These are phyloP conservation scores for Aspergillus hiratsukae DNA, from an alignment of 2,329 filamentous ascomycete genomes.

Conservation along the genomic window DNA sequence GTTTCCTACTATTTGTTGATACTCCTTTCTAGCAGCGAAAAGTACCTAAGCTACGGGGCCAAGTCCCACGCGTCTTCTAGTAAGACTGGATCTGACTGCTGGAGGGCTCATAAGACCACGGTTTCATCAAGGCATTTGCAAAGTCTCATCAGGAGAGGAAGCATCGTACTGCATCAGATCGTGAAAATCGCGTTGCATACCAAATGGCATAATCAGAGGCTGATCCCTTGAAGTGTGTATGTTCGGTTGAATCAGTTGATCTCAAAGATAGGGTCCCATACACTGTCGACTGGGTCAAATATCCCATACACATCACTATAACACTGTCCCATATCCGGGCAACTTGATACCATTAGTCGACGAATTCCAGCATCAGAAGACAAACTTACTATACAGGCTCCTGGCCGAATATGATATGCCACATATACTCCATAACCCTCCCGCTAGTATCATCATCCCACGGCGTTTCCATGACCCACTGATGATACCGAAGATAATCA, in stretches of 20 bases:
- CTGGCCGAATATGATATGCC: constrained; percentile 54
- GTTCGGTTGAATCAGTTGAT: not conserved
- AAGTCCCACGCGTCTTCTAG: too few species aligned
- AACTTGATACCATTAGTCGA: constrained; percentile 13
- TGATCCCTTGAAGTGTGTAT: not conserved
- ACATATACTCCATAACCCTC: constrained; percentile 60
- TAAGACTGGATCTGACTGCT: not conserved
- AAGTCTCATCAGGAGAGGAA: not conserved
- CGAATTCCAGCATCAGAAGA: not conserved
- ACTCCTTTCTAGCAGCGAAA: too few species aligned
- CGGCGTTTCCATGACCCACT: constrained; percentile 55
- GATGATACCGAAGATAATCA: constrained; percentile 52
- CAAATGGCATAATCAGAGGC: not conserved
- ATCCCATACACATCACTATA: constrained; percentile 23
- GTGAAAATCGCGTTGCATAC: too few species aligned
- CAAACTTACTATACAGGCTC: constrained; percentile 36
- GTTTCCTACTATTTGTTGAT: too few species aligned
- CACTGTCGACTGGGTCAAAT: not conserved
- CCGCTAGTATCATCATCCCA: constrained; percentile 54
- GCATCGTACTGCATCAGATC: not conserved
- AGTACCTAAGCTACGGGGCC: too few species aligned
- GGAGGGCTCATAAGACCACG: not conserved
- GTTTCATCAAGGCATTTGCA: not conserved
- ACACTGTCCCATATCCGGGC: constrained; percentile 22
- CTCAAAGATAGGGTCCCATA: not conserved